Base-by-base conservation (phyloP, 2,329 filamentous ascomycete genomes). In the Alternaria dauci region DNA sequence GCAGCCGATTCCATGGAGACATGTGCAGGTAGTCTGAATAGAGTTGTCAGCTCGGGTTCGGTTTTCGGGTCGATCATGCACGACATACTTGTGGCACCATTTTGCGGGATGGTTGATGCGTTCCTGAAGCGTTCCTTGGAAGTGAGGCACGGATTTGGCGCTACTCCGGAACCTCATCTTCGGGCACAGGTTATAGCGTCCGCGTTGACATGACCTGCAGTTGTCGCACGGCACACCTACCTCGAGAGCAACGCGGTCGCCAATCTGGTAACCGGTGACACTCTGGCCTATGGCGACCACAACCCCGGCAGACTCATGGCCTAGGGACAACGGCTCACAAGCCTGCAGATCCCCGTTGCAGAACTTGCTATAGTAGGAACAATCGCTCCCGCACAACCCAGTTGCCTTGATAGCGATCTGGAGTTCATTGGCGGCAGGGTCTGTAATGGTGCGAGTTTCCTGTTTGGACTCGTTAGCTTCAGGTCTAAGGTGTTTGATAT, bases 281-380 rank as follows among this genome's bases (percentile, higher is more conserved):
- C 70, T 73, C 34, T 75, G 71, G 11, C 78, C 78, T 53, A 80
- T 70, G 7, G 75, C 72, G 16, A 79, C 76, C 5, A 80, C 78
- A 26, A 80, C 56, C 41, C 78, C 78, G 41, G 77, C 74, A 59
- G 78, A 79, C 68, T 80, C 78, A 44, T 80, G 78, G 41, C 79
- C 78, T 3, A 91, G 83, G 5, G 87, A 89, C 32, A 91, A 79
- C 28, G 89, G 89, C 62, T 85, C 83, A 65, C 86, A 88, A 47
- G 87, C 88, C 68, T 88, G 88, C 52, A 91, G 83, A 76, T 90
- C 88, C 46, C 89, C 89, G 71, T 91, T 91, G 77, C 88, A 87
- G 72, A 90, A 90, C 71, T 90, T 89, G 75, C 87, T 89, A 81
- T 89, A 91, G 77, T 91, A 91, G 54, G 87, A 87, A 55, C 90